Evolutionary conservation across 805 yeast genomes (phyloP).

Genomic region (Brettanomyces custersianus): DNA sequence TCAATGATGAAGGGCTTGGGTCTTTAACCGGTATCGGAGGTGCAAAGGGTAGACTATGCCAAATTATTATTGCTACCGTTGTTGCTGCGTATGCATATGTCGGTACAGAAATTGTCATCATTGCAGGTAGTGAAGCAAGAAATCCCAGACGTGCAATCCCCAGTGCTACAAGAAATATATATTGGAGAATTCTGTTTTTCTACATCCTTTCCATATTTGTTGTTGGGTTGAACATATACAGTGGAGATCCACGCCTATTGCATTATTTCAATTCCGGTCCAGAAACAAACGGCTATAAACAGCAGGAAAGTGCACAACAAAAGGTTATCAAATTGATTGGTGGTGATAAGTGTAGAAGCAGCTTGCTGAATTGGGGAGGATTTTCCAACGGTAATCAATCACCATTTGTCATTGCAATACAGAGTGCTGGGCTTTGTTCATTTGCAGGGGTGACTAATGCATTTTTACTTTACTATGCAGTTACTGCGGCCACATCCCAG

Average conservation of each 20-base stretch:
- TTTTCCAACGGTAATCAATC: constrained; percentile 40
- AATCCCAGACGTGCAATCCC: constrained; percentile 74
- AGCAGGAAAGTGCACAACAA: constrained; percentile 8
- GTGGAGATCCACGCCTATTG: constrained; percentile 68
- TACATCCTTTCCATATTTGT: constrained; percentile 60
- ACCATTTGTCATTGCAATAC: constrained; percentile 50
- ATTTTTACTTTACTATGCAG: constrained; percentile 43
- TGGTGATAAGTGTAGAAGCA: constrained; percentile 18
- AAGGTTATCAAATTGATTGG: constrained; percentile 18
- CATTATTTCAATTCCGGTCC: constrained; percentile 35
- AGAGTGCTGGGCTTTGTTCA: constrained; percentile 41
- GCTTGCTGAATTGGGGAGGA: constrained; percentile 24
- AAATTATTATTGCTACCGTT: constrained; percentile 50
- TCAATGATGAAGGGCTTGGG: constrained; percentile 51
- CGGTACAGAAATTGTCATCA: constrained; percentile 75
- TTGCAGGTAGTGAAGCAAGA: constrained; percentile 81
- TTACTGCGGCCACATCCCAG: constrained; percentile 50
- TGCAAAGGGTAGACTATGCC: constrained; percentile 47
- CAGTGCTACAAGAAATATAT: constrained; percentile 64
- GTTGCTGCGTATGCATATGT: constrained; percentile 69
- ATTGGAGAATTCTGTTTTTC: constrained; percentile 58
- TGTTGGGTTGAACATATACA: constrained; percentile 62
- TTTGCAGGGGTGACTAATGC: constrained; percentile 45
- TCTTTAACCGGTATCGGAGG: constrained; percentile 52
- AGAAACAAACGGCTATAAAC: constrained; percentile 10